Conservation (phyloP, 2,329 filamentous ascomycete species). For the Aspergillus vadensis region DNA sequence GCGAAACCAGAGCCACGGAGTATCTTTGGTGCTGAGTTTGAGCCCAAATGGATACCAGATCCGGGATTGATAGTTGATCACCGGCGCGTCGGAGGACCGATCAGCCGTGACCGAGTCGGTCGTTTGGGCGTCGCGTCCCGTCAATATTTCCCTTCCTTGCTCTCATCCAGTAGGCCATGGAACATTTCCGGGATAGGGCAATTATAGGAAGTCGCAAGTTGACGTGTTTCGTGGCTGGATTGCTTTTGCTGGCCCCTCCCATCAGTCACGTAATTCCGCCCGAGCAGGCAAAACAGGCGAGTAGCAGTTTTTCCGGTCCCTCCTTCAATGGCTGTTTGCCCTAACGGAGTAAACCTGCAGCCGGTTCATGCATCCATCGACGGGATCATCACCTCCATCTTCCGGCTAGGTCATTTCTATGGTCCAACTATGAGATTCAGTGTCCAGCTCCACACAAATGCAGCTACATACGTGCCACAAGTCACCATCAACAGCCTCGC, state of each 20-base stretch:
- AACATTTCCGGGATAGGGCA: not conserved
- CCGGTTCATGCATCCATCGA: not conserved
- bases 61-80: not conserved
- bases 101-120: not conserved
- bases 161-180: not conserved
- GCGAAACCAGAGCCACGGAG: not conserved
- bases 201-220: not conserved
- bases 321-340: not conserved
- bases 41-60: not conserved
- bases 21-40: slow-evolving; percentile 3
- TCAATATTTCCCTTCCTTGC: not conserved
- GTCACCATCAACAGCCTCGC: not conserved
- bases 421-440: not conserved
- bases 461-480: not conserved
- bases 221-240: not conserved
- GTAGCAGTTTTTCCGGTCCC: too few species aligned
- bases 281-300: not conserved
- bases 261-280: not conserved
- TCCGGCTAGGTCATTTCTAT: not conserved
- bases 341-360: not conserved
- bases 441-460: not conserved
- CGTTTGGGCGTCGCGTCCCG: not conserved
- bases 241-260: not conserved
- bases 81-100: not conserved
- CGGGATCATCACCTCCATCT: not conserved